A percentile compares a stretch with the other conserved stretches of the same genome.
Conservation (phyloP, 495 filamentous ascomycete genomes). For the Penicillium cataractarum region DNA sequence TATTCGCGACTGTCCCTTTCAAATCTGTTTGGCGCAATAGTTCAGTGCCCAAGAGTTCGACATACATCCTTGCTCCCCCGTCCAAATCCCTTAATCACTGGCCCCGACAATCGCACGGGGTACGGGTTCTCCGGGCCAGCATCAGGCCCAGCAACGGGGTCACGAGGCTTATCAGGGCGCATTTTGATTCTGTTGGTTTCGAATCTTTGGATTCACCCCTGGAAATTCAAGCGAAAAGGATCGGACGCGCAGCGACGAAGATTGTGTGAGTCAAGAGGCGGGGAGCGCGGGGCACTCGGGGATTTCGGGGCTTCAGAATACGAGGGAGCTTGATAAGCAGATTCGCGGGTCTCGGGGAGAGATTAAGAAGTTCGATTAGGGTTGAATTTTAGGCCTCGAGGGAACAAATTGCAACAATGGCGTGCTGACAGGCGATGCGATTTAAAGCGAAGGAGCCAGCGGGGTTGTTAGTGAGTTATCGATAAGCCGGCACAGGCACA, state of each 20-base stretch:
- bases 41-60: not conserved
- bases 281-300: conserved; percentile 9
- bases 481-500: conserved; percentile 13
- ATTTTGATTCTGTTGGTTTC: conserved; percentile 39
- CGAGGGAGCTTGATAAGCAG: conserved; percentile 10
- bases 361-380: not conserved
- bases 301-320: conserved; percentile 3
- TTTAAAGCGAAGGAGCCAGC: not conserved
- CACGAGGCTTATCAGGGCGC: conserved; percentile 54
- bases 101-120: conserved; percentile 78
- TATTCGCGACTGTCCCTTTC: not conserved
- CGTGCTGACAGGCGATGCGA: not conserved
- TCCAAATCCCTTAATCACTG: conserved; percentile 91
- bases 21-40: not conserved
- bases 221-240: not conserved
- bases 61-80: conserved; percentile 83
- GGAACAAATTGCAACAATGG: conserved; percentile 9
- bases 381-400: not conserved
- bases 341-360: not conserved
- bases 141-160: conserved; percentile 67
- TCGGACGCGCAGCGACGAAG: not conserved
- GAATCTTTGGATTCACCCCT: too few species aligned
- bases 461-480: conserved; percentile 13
- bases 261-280: conserved; percentile 8
- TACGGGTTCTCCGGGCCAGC: conserved; percentile 74